phyloP scores from a whole-genome alignment of 495 filamentous ascomycete genomes.

The Daldinia loculata region DNA sequence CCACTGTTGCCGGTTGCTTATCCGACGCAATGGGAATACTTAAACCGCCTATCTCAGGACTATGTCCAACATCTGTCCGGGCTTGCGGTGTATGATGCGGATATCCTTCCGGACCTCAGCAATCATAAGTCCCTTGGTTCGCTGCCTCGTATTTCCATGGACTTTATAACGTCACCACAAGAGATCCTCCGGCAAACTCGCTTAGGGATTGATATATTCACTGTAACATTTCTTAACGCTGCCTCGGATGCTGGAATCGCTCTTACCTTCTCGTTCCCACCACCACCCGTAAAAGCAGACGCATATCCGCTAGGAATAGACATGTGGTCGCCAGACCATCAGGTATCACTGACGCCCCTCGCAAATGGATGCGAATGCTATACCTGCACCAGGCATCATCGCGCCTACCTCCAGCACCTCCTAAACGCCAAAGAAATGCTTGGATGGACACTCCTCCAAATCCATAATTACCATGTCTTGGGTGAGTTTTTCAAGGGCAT shows the following conservation, averaged over 20 bases:
- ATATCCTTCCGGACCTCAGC: conserved; percentile 71
- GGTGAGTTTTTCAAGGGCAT: conserved; percentile 76
- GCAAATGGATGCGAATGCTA: conserved; percentile 75
- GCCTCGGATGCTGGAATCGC: conserved; percentile 89
- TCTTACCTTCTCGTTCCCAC: conserved; percentile 79
- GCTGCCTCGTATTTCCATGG: conserved; percentile 78
- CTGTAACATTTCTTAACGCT: conserved; percentile 73
- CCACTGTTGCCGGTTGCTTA: conserved; percentile 80
- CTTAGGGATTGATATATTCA: conserved; percentile 82
- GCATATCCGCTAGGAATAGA: conserved; percentile 72
- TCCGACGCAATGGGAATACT: conserved; percentile 76
- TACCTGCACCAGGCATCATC: conserved; percentile 82
- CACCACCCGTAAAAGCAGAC: conserved; percentile 14
- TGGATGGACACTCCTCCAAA: conserved; percentile 88
- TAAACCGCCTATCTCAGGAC: conserved; percentile 69
- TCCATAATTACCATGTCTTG: conserved; percentile 83
- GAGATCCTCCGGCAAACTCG: conserved; percentile 75
- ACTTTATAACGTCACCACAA: conserved; percentile 72
- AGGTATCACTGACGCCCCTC: conserved; percentile 67
- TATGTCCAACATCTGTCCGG: conserved; percentile 67
- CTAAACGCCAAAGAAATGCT: conserved; percentile 93
- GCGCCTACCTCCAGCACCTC: conserved; percentile 87
- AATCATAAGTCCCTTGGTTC: conserved; percentile 56
- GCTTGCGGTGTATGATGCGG: conserved; percentile 80
- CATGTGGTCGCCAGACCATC: conserved; percentile 70